These are phyloP conservation scores for Moricandia arvensis DNA, from an alignment of 345 rosid species.

Conservation along the genomic window DNA sequence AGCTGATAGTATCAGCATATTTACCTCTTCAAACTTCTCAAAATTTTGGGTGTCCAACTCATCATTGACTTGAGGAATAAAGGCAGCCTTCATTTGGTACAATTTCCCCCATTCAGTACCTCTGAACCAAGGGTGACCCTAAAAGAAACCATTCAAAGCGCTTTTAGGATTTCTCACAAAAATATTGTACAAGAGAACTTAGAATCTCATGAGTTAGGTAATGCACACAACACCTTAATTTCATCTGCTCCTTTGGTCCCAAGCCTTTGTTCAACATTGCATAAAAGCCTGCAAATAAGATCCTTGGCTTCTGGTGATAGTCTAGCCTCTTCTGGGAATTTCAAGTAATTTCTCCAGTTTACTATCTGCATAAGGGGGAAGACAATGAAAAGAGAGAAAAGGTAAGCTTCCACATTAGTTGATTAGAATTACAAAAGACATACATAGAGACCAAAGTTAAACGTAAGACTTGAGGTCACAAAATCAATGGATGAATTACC, in stretches of 20 bases:
- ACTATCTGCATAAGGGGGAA: conserved; percentile 59
- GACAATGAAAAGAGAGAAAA: background rate
- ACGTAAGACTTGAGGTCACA: conserved; percentile 1
- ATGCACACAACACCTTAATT: background rate
- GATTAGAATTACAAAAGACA: conserved; percentile 4
- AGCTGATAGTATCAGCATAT: conserved; percentile 18
- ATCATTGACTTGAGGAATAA: conserved; percentile 96
- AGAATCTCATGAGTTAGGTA: background rate
- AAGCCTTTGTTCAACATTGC: background rate
- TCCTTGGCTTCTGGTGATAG: background rate
- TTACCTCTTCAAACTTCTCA: conserved; percentile 97
- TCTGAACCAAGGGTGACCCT: background rate
- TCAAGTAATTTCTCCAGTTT: conserved; percentile 96
- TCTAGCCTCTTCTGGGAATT: conserved; percentile 41
- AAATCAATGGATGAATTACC: conserved; percentile 44
- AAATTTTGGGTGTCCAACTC: conserved; percentile 98
- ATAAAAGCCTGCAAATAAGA: background rate
- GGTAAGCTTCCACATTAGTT: background rate
- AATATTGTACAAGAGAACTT: background rate
- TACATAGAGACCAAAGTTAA: background rate
- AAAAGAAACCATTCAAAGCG: background rate
- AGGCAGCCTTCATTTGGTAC: conserved; percentile 90
- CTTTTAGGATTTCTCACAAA: too few species aligned
- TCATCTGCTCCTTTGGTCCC: background rate
- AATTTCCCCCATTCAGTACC: conserved; percentile 64